These are phyloP conservation scores for Tetrahymena thermophila DNA, from an alignment of 73 alveolate genomes.

Conservation along the genomic window DNA sequence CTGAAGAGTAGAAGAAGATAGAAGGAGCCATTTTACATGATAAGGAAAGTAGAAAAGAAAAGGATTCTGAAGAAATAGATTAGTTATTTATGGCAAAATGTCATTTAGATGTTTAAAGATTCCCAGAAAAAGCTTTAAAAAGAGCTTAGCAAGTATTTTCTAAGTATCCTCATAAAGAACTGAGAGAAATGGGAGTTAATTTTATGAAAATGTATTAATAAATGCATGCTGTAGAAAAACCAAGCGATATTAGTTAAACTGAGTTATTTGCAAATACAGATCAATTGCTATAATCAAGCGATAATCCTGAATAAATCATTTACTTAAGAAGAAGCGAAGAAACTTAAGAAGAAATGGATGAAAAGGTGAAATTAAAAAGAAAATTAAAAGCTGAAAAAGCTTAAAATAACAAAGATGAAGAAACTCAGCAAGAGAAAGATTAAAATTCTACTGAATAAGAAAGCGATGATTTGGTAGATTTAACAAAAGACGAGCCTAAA, in stretches of 20 bases:
- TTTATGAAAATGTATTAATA: conserved; percentile 36
- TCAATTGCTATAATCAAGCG: neutral
- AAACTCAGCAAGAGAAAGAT: neutral
- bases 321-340: neutral
- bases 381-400: neutral
- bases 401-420: neutral
- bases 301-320: neutral
- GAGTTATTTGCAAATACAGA: conserved; percentile 23
- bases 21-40: neutral
- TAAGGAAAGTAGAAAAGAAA: conserved; percentile 3
- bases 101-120: neutral
- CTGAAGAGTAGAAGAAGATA: neutral
- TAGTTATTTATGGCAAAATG: conserved; percentile 9
- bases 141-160: conserved; percentile 3
- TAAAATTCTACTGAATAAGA: conserved; percentile 5
- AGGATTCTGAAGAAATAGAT: conserved; percentile 2
- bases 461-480: neutral
- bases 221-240: conserved; percentile 36
- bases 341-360: conserved; percentile 7
- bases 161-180: conserved; percentile 25
- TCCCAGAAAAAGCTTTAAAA: conserved; percentile 2
- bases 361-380: conserved; percentile 5
- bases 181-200: conserved; percentile 22
- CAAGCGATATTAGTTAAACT: conserved; percentile 21
- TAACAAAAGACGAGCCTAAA: neutral